Percentiles rank a stretch among this genome's conserved stretches.
Evolutionary conservation across 2,329 filamentous ascomycete species (phyloP).

Genomic region (Arachnopeziza araneosa): DNA sequence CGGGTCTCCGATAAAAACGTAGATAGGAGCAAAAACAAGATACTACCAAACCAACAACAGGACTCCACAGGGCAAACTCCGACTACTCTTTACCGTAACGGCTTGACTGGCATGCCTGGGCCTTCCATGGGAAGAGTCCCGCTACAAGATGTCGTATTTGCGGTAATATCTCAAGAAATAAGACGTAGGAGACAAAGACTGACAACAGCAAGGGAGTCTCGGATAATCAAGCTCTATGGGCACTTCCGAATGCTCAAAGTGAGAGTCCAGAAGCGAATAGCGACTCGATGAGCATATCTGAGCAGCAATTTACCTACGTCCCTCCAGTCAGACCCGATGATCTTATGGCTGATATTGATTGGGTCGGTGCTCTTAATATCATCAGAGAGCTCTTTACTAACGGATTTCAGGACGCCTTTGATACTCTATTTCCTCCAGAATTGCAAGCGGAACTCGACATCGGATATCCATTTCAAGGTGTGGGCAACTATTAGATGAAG

Average conservation of each 20-base stretch:
- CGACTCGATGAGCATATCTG: conserved; percentile 35
- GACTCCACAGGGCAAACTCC: not conserved
- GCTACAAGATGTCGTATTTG: conserved; percentile 32
- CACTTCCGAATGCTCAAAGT: conserved; percentile 27
- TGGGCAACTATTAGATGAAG: not conserved
- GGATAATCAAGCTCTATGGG: conserved; percentile 44
- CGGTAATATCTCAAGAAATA: conserved; percentile 11
- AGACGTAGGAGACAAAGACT: not conserved
- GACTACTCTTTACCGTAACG: not conserved
- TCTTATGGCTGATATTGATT: conserved; percentile 54
- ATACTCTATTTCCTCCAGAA: conserved; percentile 28
- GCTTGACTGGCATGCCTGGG: not conserved
- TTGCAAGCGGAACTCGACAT: conserved; percentile 10
- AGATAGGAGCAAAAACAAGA: not conserved
- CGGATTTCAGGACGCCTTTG: conserved; percentile 24
- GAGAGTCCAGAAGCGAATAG: conserved; percentile 37
- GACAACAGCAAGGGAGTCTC: conserved; percentile 34
- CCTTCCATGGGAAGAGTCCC: conserved; percentile 3
- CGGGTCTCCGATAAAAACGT: conserved; percentile 10
- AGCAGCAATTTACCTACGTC: not conserved
- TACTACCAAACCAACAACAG: not conserved
- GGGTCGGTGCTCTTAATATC: conserved; percentile 44
- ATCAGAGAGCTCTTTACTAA: not conserved
- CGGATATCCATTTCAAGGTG: conserved; percentile 2
- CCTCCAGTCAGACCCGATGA: conserved; percentile 15